Base-by-base conservation (phyloP, 352 stramenopile species). In the Discostella stelligera region DNA sequence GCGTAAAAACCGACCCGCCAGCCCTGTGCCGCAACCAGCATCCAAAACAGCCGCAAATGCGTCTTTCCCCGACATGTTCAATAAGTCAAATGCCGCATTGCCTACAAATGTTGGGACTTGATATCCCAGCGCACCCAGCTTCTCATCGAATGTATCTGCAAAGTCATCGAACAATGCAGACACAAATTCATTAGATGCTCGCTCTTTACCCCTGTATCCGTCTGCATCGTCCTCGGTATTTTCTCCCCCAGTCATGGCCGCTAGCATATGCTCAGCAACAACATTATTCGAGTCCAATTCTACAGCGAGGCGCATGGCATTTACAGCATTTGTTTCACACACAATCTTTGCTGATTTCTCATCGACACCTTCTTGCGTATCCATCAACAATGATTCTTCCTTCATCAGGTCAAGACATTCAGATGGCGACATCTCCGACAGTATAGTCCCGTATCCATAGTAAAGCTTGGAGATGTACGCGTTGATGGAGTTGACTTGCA, bases 91-190 rank as follows among this genome's bases (percentile, higher is more conserved):
- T 0, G 80, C 71, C 13, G 59, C 68, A 2, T 86, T 27, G 49
- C 84, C 87, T 13, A 92, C 58, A 3, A 92, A 58, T n/a, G 70
- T 30, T 9, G 87, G 87, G 3, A 90, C 87, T 25, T 75, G 52
- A 66, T 92, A 92, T 9, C 65, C 62, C n/a, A 92, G 67, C 11
- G 48, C 71, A 11, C 74, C 59, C 13, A 89, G 52, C 56, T 92
- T 90, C 46, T 89, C 78, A 71, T 92, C 87, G 79, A 92, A 92
- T 7, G 80, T 85, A 49, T 87, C 74, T 0, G 87, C 87, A 83
- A 92, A 91, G 55, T 83, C 79, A 76, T 92, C 87, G 78, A 92
- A 92, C 2, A 92, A 61, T 39, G 84, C 84, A 18, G 80, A 74
- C 0, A 92, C 81, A 72, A 92, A 92, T 73, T 89, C 84, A 66